Base-by-base conservation (phyloP, 768 basidiomycete genomes). In the Rossbeevera mucosa region DNA sequence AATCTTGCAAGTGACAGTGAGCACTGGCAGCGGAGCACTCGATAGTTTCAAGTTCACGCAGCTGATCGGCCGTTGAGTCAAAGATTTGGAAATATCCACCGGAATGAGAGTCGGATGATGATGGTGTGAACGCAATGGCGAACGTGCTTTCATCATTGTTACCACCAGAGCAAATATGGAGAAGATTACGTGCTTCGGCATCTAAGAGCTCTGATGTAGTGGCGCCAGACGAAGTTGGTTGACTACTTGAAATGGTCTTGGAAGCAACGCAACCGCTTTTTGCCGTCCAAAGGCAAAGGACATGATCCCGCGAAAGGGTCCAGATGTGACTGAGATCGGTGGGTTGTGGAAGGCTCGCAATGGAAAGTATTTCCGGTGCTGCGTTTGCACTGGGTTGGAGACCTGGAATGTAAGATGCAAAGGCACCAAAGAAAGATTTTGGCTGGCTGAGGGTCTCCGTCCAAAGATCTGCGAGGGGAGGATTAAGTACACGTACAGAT, bases 241-340 rank as follows among this genome's bases (percentile, higher is more conserved):
- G 47, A 71, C 65, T 52, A 26, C 64, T 63, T 11, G 80, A 73
- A 41, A 88, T 69, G 11, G 72, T 67, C 63, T 79, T 84, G 28
- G 80, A 80, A 26, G 83, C 79, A n/a, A 86, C 77, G 63, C 89
- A 86, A 41, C 85, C 85, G 50, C 81, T 74, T 65, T 85, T 81
- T 25, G 84, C 77, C 57, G 88, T 86, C 94, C 94, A 97, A 40
- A 89, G 74, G 33, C 92, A 80, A 38, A 98, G 74, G 29, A 84
- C 86, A 50, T 88, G 80, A 72, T 96, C 92, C 50, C 92, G 78
- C 8, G 94, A 93, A 38, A 98, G 77, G 1, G 92, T 86, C 81
- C 91, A 95, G 20, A 86, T 73, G 59, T 88, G 77, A 30, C 76
- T 79, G 51, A 88, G 75, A 63, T 88, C 87, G 13, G 85, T 86